Conservation (phyloP, 1,139 yeast species). For the Yamadazyma blattariae region DNA sequence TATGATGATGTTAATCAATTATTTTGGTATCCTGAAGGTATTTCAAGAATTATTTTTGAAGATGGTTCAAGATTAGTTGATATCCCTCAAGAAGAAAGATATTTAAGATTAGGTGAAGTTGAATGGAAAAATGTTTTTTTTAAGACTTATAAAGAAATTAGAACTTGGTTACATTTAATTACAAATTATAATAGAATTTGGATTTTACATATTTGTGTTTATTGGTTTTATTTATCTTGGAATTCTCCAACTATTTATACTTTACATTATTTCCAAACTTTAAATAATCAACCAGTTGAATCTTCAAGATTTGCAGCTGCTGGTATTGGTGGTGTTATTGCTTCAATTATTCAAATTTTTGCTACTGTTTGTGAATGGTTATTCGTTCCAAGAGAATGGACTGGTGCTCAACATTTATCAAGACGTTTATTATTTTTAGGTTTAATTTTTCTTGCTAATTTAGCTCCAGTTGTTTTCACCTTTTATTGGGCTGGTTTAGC, state of each 20-base stretch:
- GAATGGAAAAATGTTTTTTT: slow-evolving; percentile 91
- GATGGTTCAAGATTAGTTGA: slow-evolving; percentile 93
- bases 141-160: slow-evolving; percentile 93
- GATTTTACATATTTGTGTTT: slow-evolving; percentile 86
- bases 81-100: slow-evolving; percentile 86
- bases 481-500: slow-evolving; percentile 78
- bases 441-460: slow-evolving; percentile 63
- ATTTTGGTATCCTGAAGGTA: slow-evolving; percentile 99
- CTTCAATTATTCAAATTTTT: slow-evolving; percentile 71
- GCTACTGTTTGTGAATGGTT: slow-evolving; percentile 95
- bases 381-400: slow-evolving; percentile 97
- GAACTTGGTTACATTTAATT: slow-evolving; percentile 96
- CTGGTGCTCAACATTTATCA: slow-evolving; percentile 96
- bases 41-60: slow-evolving; percentile 83
- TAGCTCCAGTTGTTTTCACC: slow-evolving; percentile 85
- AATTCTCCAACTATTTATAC: slow-evolving; percentile 92
- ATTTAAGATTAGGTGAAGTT: slow-evolving; percentile 85
- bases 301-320: slow-evolving; percentile 91
- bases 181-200: slow-evolving; percentile 98
- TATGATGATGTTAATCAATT: slow-evolving; percentile 98
- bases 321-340: slow-evolving; percentile 91
- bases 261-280: slow-evolving; percentile 75
- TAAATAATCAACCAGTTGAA: slow-evolving; percentile 80
- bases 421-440: slow-evolving; percentile 81
- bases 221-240: slow-evolving; percentile 93